These are phyloP conservation scores for Globisporangium polare DNA, from an alignment of 352 stramenopile genomes.

Conservation along the genomic window DNA sequence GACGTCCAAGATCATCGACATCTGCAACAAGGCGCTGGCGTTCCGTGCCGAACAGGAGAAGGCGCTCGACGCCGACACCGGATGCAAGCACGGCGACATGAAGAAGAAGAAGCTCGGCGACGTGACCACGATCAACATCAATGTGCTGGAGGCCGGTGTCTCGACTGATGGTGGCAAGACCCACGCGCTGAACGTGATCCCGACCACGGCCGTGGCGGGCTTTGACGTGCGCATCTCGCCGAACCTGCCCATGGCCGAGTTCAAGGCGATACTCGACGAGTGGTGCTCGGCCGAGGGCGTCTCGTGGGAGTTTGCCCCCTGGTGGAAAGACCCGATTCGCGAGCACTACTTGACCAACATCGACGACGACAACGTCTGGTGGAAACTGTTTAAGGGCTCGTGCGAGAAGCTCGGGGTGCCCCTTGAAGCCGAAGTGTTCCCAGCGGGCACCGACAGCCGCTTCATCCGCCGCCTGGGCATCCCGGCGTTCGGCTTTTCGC, in stretches of 20 bases:
- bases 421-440: slow-evolving; percentile 89
- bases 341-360: slow-evolving; percentile 56
- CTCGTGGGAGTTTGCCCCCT: slow-evolving; percentile 57
- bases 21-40: slow-evolving; percentile 81
- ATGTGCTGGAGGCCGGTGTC: slow-evolving; percentile 87
- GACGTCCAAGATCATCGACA: slow-evolving; percentile 92
- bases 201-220: slow-evolving; percentile 81
- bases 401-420: slow-evolving; percentile 28
- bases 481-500: slow-evolving; percentile 90
- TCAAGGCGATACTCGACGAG: slow-evolving; percentile 81
- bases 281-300: slow-evolving; percentile 86
- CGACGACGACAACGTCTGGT: slow-evolving; percentile 41
- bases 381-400: slow-evolving; percentile 32
- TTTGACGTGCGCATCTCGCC: slow-evolving; percentile 94
- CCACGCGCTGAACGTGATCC: slow-evolving; percentile 92
- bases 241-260: slow-evolving; percentile 68
- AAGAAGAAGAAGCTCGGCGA: slow-evolving; percentile 90
- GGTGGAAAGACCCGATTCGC: slow-evolving; percentile 25
- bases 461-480: slow-evolving; percentile 90
- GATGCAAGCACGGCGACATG: slow-evolving; percentile 93
- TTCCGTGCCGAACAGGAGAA: slow-evolving; percentile 90
- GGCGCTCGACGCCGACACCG: slow-evolving; percentile 52
- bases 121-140: slow-evolving; percentile 94
- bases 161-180: slow-evolving; percentile 65
- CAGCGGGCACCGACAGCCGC: slow-evolving; percentile 90